Base-by-base conservation (phyloP, 2,329 filamentous ascomycete species). In the Fusarium foetens region DNA sequence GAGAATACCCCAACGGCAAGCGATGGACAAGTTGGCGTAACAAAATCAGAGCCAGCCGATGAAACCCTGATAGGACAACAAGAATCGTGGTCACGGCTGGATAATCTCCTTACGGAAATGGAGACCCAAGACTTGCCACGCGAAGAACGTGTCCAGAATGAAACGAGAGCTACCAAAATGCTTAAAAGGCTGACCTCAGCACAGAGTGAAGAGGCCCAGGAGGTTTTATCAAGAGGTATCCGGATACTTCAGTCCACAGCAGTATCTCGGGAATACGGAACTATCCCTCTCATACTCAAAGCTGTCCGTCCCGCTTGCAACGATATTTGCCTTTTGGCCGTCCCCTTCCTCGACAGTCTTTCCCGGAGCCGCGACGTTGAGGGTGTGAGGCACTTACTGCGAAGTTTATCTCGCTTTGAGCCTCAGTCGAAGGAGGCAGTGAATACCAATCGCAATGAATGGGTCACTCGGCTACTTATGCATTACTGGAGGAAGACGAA, bases 401-500 rank as follows among this genome's bases (percentile, higher is more conserved):
- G 43, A 14, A 62, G 72, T 38, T 38, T 73, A 17, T 75, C 68
- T 16, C 46, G 52, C 5, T 66, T 67, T 13, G 51, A 61, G 17
- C 41, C 42, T 45, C 43, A 42, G 8, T 42, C 57, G 33, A 39
- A 68, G 9, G 52, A 45, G 29, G 54, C 62, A 7, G 21, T 52
- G 3, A 53, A 55, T 38, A 71, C 63, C 39, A 52, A 42, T 14
- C 69, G 63, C 5, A 70, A 67, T 23, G 68, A 69, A 46, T 77
- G 76, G 76, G 42, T 71, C 13, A 72, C 68, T 31, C 70, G 72
- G n/a, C 51, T 77, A 10, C 48, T 77, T 13, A 72, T 74, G 71
- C 73, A 77, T 63, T 71, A 71, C 31, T 78, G 76, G 76, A 76
- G 71, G 46, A 78, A 71, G 31, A 75, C 64, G 8, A 75, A 72